Conservation (phyloP, 257 asterid genomes). For the Fraxinus excelsior region DNA sequence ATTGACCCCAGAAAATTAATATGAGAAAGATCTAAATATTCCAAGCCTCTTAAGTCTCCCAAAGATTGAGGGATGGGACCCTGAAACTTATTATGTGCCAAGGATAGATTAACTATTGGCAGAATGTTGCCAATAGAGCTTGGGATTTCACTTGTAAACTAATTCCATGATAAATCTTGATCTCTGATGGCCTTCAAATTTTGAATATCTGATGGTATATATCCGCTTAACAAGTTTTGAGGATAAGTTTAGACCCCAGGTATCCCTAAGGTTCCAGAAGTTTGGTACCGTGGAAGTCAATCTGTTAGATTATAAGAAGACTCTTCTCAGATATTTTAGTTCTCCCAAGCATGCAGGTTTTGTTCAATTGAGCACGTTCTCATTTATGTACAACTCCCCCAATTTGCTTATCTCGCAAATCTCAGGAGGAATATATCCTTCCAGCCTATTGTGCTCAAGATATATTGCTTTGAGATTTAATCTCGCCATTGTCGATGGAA, state of each 20-base stretch:
- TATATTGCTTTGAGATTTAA: conserved; percentile 13
- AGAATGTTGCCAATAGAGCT: conserved; percentile 21
- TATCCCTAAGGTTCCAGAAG: conserved; percentile 33
- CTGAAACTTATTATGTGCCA: conserved; percentile 29
- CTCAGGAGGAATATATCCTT: conserved; percentile 29
- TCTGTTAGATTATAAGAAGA: conserved; percentile 23
- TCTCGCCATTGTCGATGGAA: conserved; percentile 29
- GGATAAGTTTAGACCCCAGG: conserved; percentile 22
- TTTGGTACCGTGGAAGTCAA: conserved; percentile 33
- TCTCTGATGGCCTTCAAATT: background rate
- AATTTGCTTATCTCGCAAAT: conserved; percentile 30
- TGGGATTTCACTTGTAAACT: conserved; percentile 26
- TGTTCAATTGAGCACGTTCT: conserved; percentile 30
- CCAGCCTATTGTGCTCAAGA: conserved; percentile 24
- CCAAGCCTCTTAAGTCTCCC: conserved; percentile 27
- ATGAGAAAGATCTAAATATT: conserved; percentile 19
- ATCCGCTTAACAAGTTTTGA: conserved; percentile 32
- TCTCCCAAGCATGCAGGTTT: conserved; percentile 38
- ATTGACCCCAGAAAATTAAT: conserved; percentile 31
- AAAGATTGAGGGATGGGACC: conserved; percentile 36
- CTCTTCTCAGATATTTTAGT: conserved; percentile 14
- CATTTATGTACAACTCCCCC: conserved; percentile 20
- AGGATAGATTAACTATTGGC: background rate
- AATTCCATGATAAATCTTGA: conserved; percentile 26
- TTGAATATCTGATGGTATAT: conserved; percentile 19